These are phyloP conservation scores for Raphanus hybrid DNA, from an alignment of 441 rosid species.

Conservation along the genomic window DNA sequence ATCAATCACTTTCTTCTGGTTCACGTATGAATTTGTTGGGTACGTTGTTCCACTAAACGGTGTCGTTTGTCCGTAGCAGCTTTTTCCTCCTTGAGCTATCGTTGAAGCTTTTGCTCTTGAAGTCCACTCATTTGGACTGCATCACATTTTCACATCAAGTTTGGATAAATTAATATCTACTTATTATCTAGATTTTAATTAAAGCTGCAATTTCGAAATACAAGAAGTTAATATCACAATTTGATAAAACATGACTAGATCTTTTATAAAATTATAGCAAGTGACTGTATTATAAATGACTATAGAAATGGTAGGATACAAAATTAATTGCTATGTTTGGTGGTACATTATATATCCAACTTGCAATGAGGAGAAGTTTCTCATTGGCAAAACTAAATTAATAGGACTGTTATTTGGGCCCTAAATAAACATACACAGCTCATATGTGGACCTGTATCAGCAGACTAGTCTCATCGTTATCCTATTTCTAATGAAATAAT, in stretches of 20 bases:
- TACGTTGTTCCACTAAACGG: slow-evolving; percentile 60
- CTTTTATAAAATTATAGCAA: not conserved
- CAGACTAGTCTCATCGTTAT: slow-evolving; percentile 13
- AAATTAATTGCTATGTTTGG: slow-evolving; percentile 35
- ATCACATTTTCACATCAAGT: slow-evolving; percentile 12
- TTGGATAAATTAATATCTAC: not conserved
- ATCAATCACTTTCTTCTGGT: slow-evolving; percentile 74
- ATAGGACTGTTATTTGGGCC: slow-evolving; percentile 9
- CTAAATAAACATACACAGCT: slow-evolving; percentile 37
- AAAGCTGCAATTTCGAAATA: not conserved
- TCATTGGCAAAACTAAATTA: no score
- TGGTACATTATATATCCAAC: slow-evolving; percentile 21
- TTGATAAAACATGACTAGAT: not conserved
- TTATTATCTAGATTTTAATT: not conserved
- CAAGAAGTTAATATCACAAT: not conserved
- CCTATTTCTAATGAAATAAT: not conserved
- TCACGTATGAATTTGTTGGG: slow-evolving; percentile 62
- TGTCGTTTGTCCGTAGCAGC: slow-evolving; percentile 77
- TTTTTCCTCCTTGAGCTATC: slow-evolving; percentile 46
- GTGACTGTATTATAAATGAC: slow-evolving; percentile 21
- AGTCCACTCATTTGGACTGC: slow-evolving; percentile 43
- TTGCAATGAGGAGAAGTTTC: slow-evolving; percentile 19
- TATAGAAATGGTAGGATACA: slow-evolving; percentile 24
- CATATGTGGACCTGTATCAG: slow-evolving; percentile 38
- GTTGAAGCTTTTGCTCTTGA: slow-evolving; percentile 40